Evolutionary conservation across 768 basidiomycete genomes (phyloP), one percentile per base, ranked within the genome.

Genomic region (Tulasnella sp.): DNA sequence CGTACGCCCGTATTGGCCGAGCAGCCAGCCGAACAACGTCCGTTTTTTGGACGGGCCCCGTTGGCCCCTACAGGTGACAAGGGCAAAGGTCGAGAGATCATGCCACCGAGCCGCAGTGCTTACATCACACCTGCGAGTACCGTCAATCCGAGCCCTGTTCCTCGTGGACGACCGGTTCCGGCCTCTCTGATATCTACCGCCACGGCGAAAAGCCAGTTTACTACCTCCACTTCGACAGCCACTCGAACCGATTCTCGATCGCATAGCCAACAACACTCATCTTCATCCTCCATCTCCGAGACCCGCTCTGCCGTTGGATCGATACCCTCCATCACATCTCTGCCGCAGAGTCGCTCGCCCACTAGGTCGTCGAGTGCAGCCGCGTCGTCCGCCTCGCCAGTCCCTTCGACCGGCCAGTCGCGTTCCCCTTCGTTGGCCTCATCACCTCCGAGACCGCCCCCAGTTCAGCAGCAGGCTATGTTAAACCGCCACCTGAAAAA

Each of bases 291-390:
- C 1, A n/a, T 71, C 39, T 72, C 76, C 15, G 49, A 38, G 22
- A 15, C 73, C 6, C 45, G 64, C 78, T 93, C 93, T 25, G 90
- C 90, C 1, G 91, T 88, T 68, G 90, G 90, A 22, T 94, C 93
- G 0, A 91, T 93, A 42, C 92, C 91, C 0, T 91, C 92, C 19
- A 93, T 94, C 34, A 90, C 58, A 17, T 93, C 0, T 93, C 93
- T 0, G 90, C 90, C 9, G 81, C 87, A 22, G 87, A 89, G 67
- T 87, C 89, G 25, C 87, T 71, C 77, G 31, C 72, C 78, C 31
- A 45, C 78, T 12, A 37, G 45, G n/a, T 67, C 49, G 34, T 72
- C 84, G 85, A 6, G 86, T 74, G 19, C 81, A 81, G 3, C 89
- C 88, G 45, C 54, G 29, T 42, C 39, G 17, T 73, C 40, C 29